Conservation (phyloP, 306 rosid species). For the Inga oerstediana region DNA sequence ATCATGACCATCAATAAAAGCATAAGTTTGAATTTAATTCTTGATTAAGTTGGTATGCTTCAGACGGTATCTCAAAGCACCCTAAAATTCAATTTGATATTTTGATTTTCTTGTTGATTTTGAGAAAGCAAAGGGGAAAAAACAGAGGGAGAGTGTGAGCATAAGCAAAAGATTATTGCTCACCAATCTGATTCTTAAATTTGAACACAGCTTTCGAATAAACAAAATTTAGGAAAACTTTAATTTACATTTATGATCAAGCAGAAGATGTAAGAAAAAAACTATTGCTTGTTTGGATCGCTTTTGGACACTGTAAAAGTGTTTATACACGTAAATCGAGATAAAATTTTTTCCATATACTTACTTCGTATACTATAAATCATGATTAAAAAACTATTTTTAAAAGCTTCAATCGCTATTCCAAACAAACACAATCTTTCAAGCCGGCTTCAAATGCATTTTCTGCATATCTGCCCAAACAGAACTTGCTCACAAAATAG, state of each 20-base stretch:
- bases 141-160: neutral
- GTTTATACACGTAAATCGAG: too few species aligned
- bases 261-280: constrained; percentile 1
- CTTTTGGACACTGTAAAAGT: too few species aligned
- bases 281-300: too few species aligned
- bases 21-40: neutral
- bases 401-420: too few species aligned
- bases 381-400: too few species aligned
- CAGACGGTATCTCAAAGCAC: neutral
- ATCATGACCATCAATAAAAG: constrained; percentile 20
- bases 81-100: neutral
- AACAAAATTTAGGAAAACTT: neutral
- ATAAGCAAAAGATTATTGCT: constrained; percentile 14
- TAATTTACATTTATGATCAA: constrained; percentile 32
- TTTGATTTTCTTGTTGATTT: neutral
- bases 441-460: neutral
- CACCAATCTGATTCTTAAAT: constrained; percentile 35
- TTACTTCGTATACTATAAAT: too few species aligned
- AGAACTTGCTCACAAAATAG: constrained; percentile 8
- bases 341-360: too few species aligned
- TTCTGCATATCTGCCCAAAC: constrained; percentile 5
- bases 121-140: neutral
- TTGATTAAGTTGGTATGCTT: neutral
- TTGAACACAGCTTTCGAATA: neutral
- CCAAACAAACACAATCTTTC: neutral